These are phyloP conservation scores for Begonia fuchsioides DNA, from an alignment of 306 rosid genomes.

Conservation along the genomic window DNA sequence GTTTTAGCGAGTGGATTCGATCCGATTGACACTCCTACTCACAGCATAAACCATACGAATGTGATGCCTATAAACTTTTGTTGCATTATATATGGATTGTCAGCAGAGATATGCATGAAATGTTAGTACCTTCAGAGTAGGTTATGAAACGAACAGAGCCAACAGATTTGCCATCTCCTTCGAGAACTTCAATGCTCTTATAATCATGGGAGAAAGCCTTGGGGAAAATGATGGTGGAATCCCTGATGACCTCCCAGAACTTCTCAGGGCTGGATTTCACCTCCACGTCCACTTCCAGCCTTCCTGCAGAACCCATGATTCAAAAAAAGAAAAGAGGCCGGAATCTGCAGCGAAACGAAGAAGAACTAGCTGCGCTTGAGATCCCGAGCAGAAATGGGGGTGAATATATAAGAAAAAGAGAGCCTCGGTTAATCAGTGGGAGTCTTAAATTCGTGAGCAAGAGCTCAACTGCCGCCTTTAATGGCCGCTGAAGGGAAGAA, in stretches of 20 bases:
- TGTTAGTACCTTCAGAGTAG: constrained; percentile 40
- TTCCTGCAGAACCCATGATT: constrained; percentile 21
- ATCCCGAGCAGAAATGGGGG: neutral
- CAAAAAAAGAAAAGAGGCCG: neutral
- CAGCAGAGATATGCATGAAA: too few species aligned
- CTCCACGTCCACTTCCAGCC: constrained; percentile 27
- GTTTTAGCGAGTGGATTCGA: too few species aligned
- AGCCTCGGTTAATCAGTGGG: neutral
- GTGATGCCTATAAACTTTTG: too few species aligned
- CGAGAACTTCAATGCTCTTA: constrained; percentile 58
- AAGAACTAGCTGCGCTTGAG: neutral
- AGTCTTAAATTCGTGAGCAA: constrained; percentile 27
- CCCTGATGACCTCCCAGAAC: constrained; percentile 25
- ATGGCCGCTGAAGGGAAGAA: neutral
- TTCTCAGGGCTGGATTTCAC: constrained; percentile 27
- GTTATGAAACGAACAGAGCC: constrained; percentile 55
- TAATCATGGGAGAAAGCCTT: constrained; percentile 57
- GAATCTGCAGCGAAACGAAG: neutral
- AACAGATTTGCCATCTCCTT: constrained; percentile 61
- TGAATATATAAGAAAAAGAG: constrained; percentile 6
- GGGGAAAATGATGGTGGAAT: constrained; percentile 23
- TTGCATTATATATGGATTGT: too few species aligned
- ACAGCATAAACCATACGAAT: too few species aligned
- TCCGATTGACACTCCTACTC: too few species aligned
- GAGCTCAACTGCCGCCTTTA: constrained; percentile 19